A percentile compares a stretch with the other conserved stretches of the same genome.
Evolutionary conservation across 768 basidiomycete species (phyloP).

Genomic region (Ramaria rubella): DNA sequence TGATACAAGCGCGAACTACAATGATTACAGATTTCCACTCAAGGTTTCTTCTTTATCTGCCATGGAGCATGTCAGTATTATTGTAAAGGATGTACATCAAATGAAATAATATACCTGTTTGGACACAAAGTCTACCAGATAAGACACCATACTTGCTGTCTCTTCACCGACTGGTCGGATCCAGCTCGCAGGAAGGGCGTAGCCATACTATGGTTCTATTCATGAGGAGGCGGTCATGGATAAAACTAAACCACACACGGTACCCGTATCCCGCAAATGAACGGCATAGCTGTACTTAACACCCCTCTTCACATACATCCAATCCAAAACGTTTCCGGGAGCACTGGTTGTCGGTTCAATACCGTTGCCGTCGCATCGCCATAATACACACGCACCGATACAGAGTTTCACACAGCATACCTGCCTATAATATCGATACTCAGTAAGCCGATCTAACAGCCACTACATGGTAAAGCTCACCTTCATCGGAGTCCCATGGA

Average conservation of each 20-base stretch:
- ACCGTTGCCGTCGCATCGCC: not conserved
- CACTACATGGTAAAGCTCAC: constrained; percentile 30
- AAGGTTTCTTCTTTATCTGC: too few species aligned
- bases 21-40: too few species aligned
- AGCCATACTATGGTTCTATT: constrained; percentile 52
- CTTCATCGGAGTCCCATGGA: constrained; percentile 52
- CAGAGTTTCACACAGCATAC: constrained; percentile 38
- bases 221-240: not conserved
- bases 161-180: constrained; percentile 81
- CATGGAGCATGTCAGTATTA: too few species aligned
- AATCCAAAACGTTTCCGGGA: constrained; percentile 62
- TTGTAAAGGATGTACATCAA: too few species aligned
- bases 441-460: constrained; percentile 23
- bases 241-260: constrained; percentile 30
- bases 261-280: constrained; percentile 65
- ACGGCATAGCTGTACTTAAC: constrained; percentile 60
- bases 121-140: constrained; percentile 61
- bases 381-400: constrained; percentile 30
- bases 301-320: constrained; percentile 49
- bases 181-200: constrained; percentile 61
- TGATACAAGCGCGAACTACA: too few species aligned
- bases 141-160: constrained; percentile 55
- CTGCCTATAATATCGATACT: constrained; percentile 28
- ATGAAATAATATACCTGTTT: not conserved
- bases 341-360: constrained; percentile 26